These are phyloP conservation scores for Suhomyces sp. DNA, from an alignment of 805 yeast species.

Conservation along the genomic window DNA sequence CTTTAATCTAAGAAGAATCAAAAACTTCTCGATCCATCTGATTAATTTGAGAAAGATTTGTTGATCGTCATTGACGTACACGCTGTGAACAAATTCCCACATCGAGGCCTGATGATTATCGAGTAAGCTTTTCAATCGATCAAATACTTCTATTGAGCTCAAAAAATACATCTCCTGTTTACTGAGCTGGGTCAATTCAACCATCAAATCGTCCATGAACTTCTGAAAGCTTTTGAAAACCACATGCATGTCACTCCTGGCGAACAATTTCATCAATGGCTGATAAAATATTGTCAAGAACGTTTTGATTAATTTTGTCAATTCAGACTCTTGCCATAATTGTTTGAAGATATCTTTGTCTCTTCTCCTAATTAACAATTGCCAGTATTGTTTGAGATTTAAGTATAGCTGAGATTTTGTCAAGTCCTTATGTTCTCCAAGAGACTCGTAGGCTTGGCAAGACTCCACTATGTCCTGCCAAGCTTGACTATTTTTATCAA, in stretches of 20 bases:
- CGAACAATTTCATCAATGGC: slow-evolving; percentile 38
- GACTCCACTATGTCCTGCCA: slow-evolving; percentile 13
- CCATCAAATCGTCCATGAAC: slow-evolving; percentile 53
- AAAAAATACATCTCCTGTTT: slow-evolving; percentile 50
- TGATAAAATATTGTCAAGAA: slow-evolving; percentile 50
- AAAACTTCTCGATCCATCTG: slow-evolving; percentile 68
- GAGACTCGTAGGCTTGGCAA: slow-evolving; percentile 17
- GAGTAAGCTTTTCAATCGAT: slow-evolving; percentile 60
- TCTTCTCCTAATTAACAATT: slow-evolving; percentile 58
- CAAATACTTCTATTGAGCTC: slow-evolving; percentile 59
- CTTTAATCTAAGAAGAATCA: slow-evolving; percentile 62
- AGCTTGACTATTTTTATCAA: background rate
- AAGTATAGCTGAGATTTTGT: slow-evolving; percentile 40
- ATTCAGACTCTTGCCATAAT: slow-evolving; percentile 81
- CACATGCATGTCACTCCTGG: slow-evolving; percentile 36
- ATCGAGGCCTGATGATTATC: slow-evolving; percentile 70
- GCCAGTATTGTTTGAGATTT: slow-evolving; percentile 59
- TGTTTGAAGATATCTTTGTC: slow-evolving; percentile 76
- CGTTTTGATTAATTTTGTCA: slow-evolving; percentile 72
- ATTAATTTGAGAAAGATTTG: slow-evolving; percentile 70
- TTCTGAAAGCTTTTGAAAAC: slow-evolving; percentile 37
- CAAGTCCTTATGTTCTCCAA: slow-evolving; percentile 11
- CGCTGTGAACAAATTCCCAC: slow-evolving; percentile 73
- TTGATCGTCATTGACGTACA: slow-evolving; percentile 74
- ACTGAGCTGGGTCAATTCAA: slow-evolving; percentile 59